Conservation (phyloP, 192 early-diverging fungal species). For the Coemansia sp. region DNA sequence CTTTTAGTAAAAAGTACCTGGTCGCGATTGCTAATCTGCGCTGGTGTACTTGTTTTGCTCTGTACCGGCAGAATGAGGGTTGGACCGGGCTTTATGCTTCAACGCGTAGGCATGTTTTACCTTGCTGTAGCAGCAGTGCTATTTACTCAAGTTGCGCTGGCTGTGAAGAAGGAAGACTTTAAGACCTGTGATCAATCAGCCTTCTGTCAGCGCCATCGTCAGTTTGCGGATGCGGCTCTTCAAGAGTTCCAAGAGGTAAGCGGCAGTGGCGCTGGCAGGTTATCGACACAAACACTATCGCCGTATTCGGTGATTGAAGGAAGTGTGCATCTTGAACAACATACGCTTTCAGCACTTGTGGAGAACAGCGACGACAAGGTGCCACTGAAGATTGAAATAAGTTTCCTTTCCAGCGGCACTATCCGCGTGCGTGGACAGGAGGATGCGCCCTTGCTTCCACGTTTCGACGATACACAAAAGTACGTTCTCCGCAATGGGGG, state of each 20-base stretch:
- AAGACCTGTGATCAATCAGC: conserved; percentile 82
- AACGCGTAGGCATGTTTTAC: conserved; percentile 20
- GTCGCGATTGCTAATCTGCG: not conserved
- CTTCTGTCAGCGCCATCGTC: conserved; percentile 88
- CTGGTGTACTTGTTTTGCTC: not conserved
- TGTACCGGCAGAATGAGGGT: conserved; percentile 12
- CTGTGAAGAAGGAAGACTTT: conserved; percentile 84
- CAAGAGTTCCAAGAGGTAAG: conserved; percentile 12
- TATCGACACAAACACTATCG: conserved; percentile 32
- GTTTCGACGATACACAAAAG: conserved; percentile 67
- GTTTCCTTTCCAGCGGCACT: conserved; percentile 58
- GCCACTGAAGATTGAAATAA: conserved; percentile 43
- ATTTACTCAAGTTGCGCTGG: conserved; percentile 27
- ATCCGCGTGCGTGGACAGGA: conserved; percentile 67
- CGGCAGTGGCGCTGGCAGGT: conserved; percentile 2
- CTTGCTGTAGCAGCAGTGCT: conserved; percentile 19
- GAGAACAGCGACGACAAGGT: conserved; percentile 29
- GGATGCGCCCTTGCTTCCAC: conserved; percentile 61
- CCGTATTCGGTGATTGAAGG: conserved; percentile 65
- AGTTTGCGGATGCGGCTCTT: conserved; percentile 70
- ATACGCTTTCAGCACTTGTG: conserved; percentile 28
- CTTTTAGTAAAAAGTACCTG: not conserved
- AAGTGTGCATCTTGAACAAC: conserved; percentile 56
- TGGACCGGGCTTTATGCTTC: not conserved
- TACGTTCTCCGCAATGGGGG: conserved; percentile 57